A percentile compares a stretch with the other conserved stretches of the same genome.
These are phyloP conservation scores for Truncatella angustata DNA, from an alignment of 2,329 filamentous ascomycete genomes.

Conservation along the genomic window DNA sequence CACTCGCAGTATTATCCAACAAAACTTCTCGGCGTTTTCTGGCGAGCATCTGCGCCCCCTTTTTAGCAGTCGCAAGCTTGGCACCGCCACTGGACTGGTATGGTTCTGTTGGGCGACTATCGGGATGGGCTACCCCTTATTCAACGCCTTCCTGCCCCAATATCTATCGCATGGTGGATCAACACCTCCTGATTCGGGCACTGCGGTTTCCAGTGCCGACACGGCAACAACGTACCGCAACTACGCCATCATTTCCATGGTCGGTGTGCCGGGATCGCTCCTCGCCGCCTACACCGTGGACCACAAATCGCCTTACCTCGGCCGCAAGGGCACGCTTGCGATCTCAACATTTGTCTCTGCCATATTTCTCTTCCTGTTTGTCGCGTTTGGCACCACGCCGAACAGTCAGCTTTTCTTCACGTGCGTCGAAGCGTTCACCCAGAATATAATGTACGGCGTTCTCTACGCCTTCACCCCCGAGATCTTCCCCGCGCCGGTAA, in stretches of 20 bases:
- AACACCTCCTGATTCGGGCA: conserved; percentile 24
- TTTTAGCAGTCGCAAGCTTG: conserved; percentile 53
- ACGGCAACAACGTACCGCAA: conserved; percentile 65
- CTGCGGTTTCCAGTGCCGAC: conserved; percentile 22
- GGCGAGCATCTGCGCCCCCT: conserved; percentile 65
- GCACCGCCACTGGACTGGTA: conserved; percentile 52
- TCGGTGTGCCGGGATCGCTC: conserved; percentile 74
- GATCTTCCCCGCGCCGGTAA: conserved; percentile 69
- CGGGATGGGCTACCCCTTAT: conserved; percentile 83
- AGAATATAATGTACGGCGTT: conserved; percentile 77
- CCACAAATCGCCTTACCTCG: conserved; percentile 58
- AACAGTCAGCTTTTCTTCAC: conserved; percentile 62
- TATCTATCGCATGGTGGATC: conserved; percentile 65
- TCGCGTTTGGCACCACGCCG: conserved; percentile 55
- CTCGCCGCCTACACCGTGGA: conserved; percentile 72
- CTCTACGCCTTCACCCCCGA: conserved; percentile 77
- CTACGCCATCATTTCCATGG: conserved; percentile 76
- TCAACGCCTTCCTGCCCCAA: conserved; percentile 88
- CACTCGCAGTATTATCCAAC: conserved; percentile 44
- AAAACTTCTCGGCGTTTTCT: conserved; percentile 66
- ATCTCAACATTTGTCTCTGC: conserved; percentile 66
- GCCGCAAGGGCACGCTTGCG: conserved; percentile 71
- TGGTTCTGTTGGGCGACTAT: conserved; percentile 84
- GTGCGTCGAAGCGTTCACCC: conserved; percentile 67
- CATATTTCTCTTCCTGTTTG: conserved; percentile 67